These are phyloP conservation scores for Aspergillus amoenus DNA, from an alignment of 2,329 filamentous ascomycete genomes.

Conservation along the genomic window DNA sequence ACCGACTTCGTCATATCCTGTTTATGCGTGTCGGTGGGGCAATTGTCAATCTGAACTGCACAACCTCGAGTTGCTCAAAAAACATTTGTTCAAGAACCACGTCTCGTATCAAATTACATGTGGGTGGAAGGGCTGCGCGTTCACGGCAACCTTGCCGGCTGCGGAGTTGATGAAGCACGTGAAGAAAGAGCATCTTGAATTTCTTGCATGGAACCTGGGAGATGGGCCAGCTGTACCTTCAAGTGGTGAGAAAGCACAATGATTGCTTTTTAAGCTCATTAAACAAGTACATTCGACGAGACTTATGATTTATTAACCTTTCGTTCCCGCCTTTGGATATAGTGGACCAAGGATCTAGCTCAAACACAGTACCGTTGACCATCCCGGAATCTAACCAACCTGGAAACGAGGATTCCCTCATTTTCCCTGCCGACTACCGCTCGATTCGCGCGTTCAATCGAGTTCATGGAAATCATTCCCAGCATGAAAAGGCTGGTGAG, in stretches of 20 bases:
- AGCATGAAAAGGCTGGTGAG: conserved; percentile 48
- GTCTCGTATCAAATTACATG: conserved; percentile 30
- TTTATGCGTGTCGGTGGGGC: conserved; percentile 60
- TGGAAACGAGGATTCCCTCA: conserved; percentile 31
- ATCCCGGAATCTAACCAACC: conserved; percentile 43
- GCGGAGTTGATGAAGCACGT: conserved; percentile 53
- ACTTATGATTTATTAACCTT: conserved; percentile 20
- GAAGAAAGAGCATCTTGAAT: conserved; percentile 51
- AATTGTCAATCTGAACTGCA: conserved; percentile 59
- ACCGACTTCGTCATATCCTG: conserved; percentile 26
- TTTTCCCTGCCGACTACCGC: conserved; percentile 35
- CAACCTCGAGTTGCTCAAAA: conserved; percentile 59
- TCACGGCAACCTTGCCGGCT: conserved; percentile 22
- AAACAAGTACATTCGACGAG: conserved; percentile 1
- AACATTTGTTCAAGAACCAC: conserved; percentile 60
- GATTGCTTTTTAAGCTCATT: conserved; percentile 21
- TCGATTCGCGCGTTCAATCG: conserved; percentile 43
- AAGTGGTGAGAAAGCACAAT: conserved; percentile 52
- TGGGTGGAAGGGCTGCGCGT: conserved; percentile 25
- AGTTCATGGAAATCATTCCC: conserved; percentile 41
- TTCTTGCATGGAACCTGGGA: conserved; percentile 58
- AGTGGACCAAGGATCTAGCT: conserved; percentile 15
- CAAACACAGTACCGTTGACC: conserved; percentile 33
- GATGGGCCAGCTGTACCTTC: conserved; percentile 57
- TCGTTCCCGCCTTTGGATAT: conserved; percentile 10